phyloP scores from a whole-genome alignment of 1,284 basidiomycete species.

The Sphagnurus paluster region DNA sequence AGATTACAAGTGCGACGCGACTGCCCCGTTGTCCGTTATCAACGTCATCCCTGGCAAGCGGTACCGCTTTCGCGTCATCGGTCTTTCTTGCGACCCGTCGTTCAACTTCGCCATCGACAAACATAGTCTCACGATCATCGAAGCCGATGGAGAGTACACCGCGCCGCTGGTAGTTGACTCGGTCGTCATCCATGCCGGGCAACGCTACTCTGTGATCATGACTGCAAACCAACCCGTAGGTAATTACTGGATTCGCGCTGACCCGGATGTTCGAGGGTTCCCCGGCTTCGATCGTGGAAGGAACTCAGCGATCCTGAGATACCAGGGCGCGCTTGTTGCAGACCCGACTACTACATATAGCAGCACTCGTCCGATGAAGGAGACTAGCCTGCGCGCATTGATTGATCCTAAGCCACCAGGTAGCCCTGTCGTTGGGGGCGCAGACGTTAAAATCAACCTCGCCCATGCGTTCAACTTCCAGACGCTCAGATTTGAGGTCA shows the following conservation, averaged over 20 bases:
- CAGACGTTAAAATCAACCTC: constrained; percentile 1
- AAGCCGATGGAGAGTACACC: constrained; percentile 36
- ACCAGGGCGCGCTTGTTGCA: constrained; percentile 27
- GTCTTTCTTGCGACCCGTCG: constrained; percentile 40
- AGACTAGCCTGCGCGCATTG: constrained; percentile 27
- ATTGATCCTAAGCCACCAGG: constrained; percentile 27
- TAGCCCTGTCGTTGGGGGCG: constrained; percentile 22
- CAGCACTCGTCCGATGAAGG: constrained; percentile 19
- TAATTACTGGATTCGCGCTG: constrained; percentile 48
- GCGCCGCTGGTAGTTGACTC: constrained; percentile 9
- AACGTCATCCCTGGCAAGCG: constrained; percentile 27
- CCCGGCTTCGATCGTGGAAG: constrained; percentile 31
- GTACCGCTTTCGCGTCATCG: constrained; percentile 44
- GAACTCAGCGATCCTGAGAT: constrained; percentile 44
- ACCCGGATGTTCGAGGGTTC: constrained; percentile 29
- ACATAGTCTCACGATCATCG: constrained; percentile 40
- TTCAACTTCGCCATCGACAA: constrained; percentile 40
- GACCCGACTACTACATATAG: constrained; percentile 27
- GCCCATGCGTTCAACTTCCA: constrained; percentile 18
- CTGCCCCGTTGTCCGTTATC: constrained; percentile 28
- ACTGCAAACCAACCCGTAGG: constrained; percentile 36
- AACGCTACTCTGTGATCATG: constrained; percentile 40
- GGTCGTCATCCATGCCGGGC: constrained; percentile 30
- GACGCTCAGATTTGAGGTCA: constrained; percentile 19
- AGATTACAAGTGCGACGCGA: constrained; percentile 40